phyloP scores from a whole-genome alignment of 495 filamentous ascomycete genomes.

The Talaromyces adpressus region DNA sequence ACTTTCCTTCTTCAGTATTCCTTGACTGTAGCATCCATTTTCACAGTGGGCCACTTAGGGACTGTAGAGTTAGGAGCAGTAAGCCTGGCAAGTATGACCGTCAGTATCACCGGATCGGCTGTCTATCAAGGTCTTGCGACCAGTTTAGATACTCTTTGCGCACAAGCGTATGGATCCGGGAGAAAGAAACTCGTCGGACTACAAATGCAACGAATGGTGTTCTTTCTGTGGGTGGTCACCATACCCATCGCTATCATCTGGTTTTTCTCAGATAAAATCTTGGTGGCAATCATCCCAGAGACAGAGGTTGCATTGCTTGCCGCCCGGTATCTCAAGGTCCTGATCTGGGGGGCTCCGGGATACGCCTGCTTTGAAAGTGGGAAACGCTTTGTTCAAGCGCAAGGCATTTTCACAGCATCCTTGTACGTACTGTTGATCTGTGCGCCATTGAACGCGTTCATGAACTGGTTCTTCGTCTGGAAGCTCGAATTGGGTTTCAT shows the following conservation, averaged over 20 bases:
- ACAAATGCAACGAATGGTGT: conserved; percentile 64
- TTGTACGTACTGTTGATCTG: conserved; percentile 61
- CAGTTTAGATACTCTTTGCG: conserved; percentile 67
- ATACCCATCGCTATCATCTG: conserved; percentile 62
- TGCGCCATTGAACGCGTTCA: conserved; percentile 62
- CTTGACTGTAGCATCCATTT: conserved; percentile 62
- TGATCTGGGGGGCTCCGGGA: conserved; percentile 60
- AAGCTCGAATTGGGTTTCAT: conserved; percentile 70
- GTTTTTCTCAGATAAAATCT: conserved; percentile 52
- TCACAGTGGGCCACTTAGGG: conserved; percentile 59
- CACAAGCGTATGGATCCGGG: conserved; percentile 71
- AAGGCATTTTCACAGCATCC: conserved; percentile 63
- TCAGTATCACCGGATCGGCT: conserved; percentile 67
- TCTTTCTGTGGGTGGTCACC: conserved; percentile 54
- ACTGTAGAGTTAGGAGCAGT: conserved; percentile 59
- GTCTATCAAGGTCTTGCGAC: conserved; percentile 68
- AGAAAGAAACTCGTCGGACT: conserved; percentile 61
- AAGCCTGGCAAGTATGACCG: conserved; percentile 60
- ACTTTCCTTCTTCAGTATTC: conserved; percentile 73
- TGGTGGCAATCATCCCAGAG: conserved; percentile 59
- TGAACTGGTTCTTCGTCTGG: conserved; percentile 75
- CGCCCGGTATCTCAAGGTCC: conserved; percentile 59
- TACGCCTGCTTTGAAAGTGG: conserved; percentile 66
- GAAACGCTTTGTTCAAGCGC: conserved; percentile 69
- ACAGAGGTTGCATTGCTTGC: conserved; percentile 55